Evolutionary conservation across 768 basidiomycete genomes (phyloP), one percentile per base, ranked within the genome.

Genomic region (Mycena polygramma): DNA sequence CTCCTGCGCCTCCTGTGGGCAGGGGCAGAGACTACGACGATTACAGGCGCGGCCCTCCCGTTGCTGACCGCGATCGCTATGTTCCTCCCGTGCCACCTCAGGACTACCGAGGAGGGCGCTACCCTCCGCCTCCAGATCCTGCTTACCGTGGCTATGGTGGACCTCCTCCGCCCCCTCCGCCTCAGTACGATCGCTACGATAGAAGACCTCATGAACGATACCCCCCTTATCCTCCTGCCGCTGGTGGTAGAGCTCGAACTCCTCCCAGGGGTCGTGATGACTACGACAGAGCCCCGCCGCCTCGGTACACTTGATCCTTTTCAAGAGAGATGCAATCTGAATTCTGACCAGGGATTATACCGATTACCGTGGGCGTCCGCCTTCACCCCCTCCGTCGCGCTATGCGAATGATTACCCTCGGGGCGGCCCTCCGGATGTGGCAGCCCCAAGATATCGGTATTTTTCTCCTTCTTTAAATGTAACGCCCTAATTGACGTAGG

Each of bases 11-110:
- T 67, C 79, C 81, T 49, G 80, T 85, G 69, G 80, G 83, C 72
- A 75, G 84, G 69, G 81, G 83, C 73, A 88, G 91, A 67, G 92
- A 94, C 57, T 86, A 89, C 74, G 92, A 95, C 73, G 94, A 94
- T 57, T 91, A 89, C 73, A 86, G 90, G 75, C 83, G 85, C 63
- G 85, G 84, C 39, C 81, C 83, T 69, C 79, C 83, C 20, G 71
- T 76, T 71, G 68, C 83, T 75, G 86, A 87, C 19, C 81, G 87
- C 51, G 87, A 88, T 35, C 86, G 91, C 54, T 91, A 87, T 65
- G 79, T 84, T 4, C 83, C 82, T n/a, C 82, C 89, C 10, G 83
- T 83, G 8, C 85, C 83, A 20, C 81, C 88, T 36, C 78, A 74
- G n/a, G 81, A 87, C 63, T 87, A 90, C 73, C 85, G 87, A 73